Conservation (phyloP, 345 rosid species). For the Isatis tinctoria region DNA sequence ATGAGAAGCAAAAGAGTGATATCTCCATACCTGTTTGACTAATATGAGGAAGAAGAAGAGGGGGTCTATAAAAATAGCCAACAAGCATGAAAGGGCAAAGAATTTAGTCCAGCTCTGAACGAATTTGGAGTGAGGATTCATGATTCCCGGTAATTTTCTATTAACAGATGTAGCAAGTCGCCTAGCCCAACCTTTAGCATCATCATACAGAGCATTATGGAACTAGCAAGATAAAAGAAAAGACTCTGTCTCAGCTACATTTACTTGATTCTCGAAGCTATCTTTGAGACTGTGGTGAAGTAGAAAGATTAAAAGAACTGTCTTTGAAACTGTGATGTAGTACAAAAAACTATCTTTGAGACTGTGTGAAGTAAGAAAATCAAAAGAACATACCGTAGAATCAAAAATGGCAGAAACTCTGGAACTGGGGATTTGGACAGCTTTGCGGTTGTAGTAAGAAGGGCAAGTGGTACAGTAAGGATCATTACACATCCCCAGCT, state of each 20-base stretch:
- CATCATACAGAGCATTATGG: slow-evolving; percentile 65
- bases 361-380: background rate
- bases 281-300: background rate
- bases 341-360: background rate
- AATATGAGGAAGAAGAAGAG: slow-evolving; percentile 71
- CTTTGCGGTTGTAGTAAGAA: slow-evolving; percentile 45
- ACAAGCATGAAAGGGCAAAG: slow-evolving; percentile 63
- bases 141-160: slow-evolving; percentile 49
- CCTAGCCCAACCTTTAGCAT: slow-evolving; percentile 85
- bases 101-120: slow-evolving; percentile 70
- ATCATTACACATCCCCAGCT: slow-evolving; percentile 77
- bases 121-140: slow-evolving; percentile 72
- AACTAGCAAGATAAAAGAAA: slow-evolving; percentile 40
- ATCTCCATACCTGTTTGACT: slow-evolving; percentile 40
- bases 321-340: background rate
- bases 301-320: background rate
- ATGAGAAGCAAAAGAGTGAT: background rate
- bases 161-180: slow-evolving; percentile 36
- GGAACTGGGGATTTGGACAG: slow-evolving; percentile 31
- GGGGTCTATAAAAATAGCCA: slow-evolving; percentile 80
- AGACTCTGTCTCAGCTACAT: slow-evolving; percentile 2
- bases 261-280: background rate
- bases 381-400: slow-evolving; percentile 43
- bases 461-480: slow-evolving; percentile 96
- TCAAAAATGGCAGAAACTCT: slow-evolving; percentile 53